Base-by-base conservation (phyloP, 169 alveolate genomes). In the Eimeria sp. region DNA sequence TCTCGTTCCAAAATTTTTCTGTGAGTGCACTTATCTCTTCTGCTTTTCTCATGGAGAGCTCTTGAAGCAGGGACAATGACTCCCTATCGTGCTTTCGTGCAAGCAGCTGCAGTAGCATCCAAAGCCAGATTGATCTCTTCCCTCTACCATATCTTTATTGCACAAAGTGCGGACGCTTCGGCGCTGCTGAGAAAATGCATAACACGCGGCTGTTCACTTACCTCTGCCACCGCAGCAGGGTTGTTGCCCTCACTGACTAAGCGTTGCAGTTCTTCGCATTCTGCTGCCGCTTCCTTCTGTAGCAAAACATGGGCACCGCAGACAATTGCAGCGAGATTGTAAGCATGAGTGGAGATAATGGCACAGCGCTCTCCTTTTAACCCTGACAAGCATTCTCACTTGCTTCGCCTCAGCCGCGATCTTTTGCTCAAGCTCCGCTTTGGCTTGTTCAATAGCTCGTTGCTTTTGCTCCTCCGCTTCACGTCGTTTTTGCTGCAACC, bases 391-490 rank as follows among this genome's bases (percentile, higher is more conserved):
- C n/a, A 0, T 49, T 40, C 75, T 6, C 67, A 87, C 94, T 40
- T 40, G 10, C 30, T 65, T 61, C 18, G 94, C 94, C 65, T 63
- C 83, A 65, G 83, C 94, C 6, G 65, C 83, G 14, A 87, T 57
- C 54, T 45, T 61, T 40, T 82, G 49, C 65, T 87, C 94, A 43
- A 87, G 83, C n/a, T 87, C 94, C 45, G 94, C 94, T 70, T 87
- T 65, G 61, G 94, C 94, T 16, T n/a, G 45, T 40, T 87, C 78
- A 34, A 87, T 47, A 20, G 45, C 84, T 45, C 22, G 63, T 18
- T 87, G 94, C 70, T 87, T 87, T 65, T 87, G 65, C 45, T 63
- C 84, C n/a, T 87, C 94, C 11, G 94, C 94, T 43, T 87, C 47
- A 5, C 27, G 83, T 30, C 94, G 94, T 25, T 65, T 87, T 65